Percentiles rank a stretch among this genome's conserved stretches.
phyloP scores from a whole-genome alignment of 768 basidiomycete genomes.

The Tulasnella sp. region DNA sequence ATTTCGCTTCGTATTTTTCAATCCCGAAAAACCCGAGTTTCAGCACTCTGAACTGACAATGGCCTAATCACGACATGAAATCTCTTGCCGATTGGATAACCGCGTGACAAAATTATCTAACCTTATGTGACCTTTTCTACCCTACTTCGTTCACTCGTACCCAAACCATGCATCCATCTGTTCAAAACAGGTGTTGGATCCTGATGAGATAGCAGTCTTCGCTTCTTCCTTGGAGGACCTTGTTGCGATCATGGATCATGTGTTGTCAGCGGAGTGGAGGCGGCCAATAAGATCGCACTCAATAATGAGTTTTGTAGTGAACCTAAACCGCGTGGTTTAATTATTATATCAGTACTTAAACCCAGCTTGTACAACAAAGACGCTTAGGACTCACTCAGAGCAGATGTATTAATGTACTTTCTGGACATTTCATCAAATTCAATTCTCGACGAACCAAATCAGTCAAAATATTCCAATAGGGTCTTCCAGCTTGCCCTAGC shows the following conservation, averaged over 20 bases:
- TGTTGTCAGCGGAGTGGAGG: background rate
- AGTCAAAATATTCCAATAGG: slow-evolving; percentile 12
- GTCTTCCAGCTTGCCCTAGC: slow-evolving; percentile 10
- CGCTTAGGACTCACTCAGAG: slow-evolving; percentile 3
- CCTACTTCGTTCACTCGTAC: slow-evolving; percentile 12
- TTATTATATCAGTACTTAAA: background rate
- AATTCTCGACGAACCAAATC: slow-evolving; percentile 9
- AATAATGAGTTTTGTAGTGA: slow-evolving; percentile 14
- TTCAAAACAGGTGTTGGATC: slow-evolving; percentile 14
- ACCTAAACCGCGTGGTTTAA: background rate
- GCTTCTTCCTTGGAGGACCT: slow-evolving; percentile 15
- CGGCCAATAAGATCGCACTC: slow-evolving; percentile 8
- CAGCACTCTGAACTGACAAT: too few species aligned
- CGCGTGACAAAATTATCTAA: too few species aligned
- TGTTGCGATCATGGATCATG: background rate
- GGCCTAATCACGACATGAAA: too few species aligned
- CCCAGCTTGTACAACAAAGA: background rate
- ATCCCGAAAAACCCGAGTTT: too few species aligned
- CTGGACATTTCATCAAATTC: slow-evolving; percentile 15
- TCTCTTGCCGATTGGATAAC: too few species aligned
- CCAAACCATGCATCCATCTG: slow-evolving; percentile 14
- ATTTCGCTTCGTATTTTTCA: too few species aligned
- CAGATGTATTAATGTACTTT: slow-evolving; percentile 17
- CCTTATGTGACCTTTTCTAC: background rate
- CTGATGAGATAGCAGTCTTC: slow-evolving; percentile 15